Conservation (phyloP, 148 eudicot genomes). For the Silene conica region DNA sequence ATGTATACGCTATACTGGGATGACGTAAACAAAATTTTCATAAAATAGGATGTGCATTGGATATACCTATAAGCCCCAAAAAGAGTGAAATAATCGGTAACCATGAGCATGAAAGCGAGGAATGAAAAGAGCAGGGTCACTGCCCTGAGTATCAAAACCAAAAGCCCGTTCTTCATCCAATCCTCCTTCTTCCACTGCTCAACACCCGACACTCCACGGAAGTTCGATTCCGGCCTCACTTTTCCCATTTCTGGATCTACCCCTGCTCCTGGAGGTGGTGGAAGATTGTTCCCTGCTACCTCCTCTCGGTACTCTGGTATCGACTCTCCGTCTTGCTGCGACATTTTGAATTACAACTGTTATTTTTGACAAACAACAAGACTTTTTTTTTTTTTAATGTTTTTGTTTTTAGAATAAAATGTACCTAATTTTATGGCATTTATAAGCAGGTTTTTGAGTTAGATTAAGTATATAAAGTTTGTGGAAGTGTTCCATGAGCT, state of each 20-base stretch:
- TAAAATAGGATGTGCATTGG: too few relatives aligned
- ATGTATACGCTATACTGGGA: too few relatives aligned
- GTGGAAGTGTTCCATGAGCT: background rate
- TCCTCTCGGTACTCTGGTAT: background rate
- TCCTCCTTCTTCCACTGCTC: slow-evolving; percentile 47
- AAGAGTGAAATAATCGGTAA: slow-evolving; percentile 33
- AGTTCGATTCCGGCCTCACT: slow-evolving; percentile 26
- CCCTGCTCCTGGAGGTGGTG: slow-evolving; percentile 18
- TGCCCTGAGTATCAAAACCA: slow-evolving; percentile 36
- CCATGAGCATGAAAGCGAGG: slow-evolving; percentile 58
- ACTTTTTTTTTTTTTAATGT: background rate
- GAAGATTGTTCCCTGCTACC: background rate
- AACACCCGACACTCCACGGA: slow-evolving; percentile 23
- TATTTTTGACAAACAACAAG: background rate
- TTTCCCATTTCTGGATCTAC: slow-evolving; percentile 20
- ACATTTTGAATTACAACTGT: background rate
- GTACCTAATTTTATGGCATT: background rate
- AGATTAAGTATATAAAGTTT: background rate
- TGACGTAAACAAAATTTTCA: too few relatives aligned
- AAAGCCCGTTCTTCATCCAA: slow-evolving; percentile 36
- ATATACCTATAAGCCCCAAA: slow-evolving; percentile 38
- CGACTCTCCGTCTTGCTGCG: background rate
- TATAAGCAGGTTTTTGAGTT: background rate
- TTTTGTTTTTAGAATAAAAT: background rate
- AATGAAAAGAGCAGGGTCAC: slow-evolving; percentile 44